phyloP scores from a whole-genome alignment of 352 stramenopile genomes.

The Pythium plurisporium region DNA sequence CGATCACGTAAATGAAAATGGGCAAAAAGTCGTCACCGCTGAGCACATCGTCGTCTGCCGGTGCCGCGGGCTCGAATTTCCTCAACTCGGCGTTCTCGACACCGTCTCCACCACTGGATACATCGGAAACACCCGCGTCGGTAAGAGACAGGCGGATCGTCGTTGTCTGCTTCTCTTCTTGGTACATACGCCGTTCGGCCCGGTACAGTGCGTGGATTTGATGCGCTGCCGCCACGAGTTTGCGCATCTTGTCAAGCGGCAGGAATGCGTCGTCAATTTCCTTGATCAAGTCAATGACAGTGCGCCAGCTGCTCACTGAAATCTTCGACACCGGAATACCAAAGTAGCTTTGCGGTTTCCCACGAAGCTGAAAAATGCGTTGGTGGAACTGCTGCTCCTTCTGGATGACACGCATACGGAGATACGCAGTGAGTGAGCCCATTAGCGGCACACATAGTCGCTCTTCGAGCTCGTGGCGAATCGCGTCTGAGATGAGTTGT shows the following conservation, averaged over 20 bases:
- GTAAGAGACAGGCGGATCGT: constrained; percentile 10
- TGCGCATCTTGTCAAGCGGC: constrained; percentile 80
- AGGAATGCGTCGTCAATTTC: constrained; percentile 81
- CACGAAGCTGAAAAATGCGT: constrained; percentile 55
- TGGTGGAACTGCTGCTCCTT: constrained; percentile 77
- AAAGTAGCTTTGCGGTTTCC: constrained; percentile 80
- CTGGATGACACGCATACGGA: constrained; percentile 44
- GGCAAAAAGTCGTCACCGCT: constrained; percentile 83
- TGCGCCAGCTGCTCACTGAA: constrained; percentile 70
- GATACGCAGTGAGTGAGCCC: constrained; percentile 39
- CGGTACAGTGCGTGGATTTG: constrained; percentile 73
- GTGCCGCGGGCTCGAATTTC: background rate
- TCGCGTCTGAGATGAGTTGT: constrained; percentile 73
- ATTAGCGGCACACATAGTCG: constrained; percentile 77
- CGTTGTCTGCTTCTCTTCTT: constrained; percentile 1
- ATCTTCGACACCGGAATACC: constrained; percentile 75
- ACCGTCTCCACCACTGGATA: background rate
- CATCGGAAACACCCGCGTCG: constrained; percentile 1
- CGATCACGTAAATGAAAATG: constrained; percentile 89
- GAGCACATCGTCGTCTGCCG: constrained; percentile 59
- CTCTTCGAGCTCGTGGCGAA: constrained; percentile 81
- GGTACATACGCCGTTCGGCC: constrained; percentile 42
- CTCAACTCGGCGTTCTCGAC: background rate
- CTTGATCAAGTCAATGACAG: constrained; percentile 69
- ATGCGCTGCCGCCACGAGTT: constrained; percentile 65